phyloP scores from a whole-genome alignment of 352 stramenopile species.

The Pythium aphanidermatum region DNA sequence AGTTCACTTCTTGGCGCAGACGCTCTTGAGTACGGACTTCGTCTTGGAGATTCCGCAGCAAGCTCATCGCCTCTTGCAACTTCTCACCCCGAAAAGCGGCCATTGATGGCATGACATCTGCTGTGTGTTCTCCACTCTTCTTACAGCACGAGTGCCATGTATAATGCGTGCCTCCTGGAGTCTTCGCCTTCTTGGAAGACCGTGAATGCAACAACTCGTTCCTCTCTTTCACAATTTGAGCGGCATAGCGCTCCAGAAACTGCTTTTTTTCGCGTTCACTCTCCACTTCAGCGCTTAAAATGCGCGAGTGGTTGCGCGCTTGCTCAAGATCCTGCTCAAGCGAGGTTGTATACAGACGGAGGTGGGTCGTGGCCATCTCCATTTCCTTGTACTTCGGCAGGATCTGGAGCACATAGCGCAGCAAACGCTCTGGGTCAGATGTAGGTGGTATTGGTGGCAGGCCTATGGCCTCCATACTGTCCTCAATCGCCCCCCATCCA shows the following conservation, averaged over 20 bases:
- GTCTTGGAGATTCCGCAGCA: constrained; percentile 45
- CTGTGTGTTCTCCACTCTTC: constrained; percentile 55
- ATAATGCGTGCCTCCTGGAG: constrained; percentile 27
- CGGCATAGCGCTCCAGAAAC: constrained; percentile 75
- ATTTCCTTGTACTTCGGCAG: constrained; percentile 76
- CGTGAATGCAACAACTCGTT: constrained; percentile 64
- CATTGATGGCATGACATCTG: constrained; percentile 72
- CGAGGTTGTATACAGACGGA: constrained; percentile 60
- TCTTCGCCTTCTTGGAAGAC: constrained; percentile 32
- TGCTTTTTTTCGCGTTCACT: constrained; percentile 69
- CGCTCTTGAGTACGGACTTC: constrained; percentile 60
- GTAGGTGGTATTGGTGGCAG: constrained; percentile 62
- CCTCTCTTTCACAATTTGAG: constrained; percentile 80
- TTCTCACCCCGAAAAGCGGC: constrained; percentile 67
- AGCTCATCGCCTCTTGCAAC: constrained; percentile 45
- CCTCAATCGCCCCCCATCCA: constrained; percentile 56
- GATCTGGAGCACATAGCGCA: constrained; percentile 72
- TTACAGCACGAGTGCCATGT: constrained; percentile 82
- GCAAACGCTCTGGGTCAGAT: constrained; percentile 62
- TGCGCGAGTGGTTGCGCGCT: constrained; percentile 45
- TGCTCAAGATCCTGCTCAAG: constrained; percentile 78
- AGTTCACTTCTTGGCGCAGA: constrained; percentile 53
- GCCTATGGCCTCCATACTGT: constrained; percentile 39
- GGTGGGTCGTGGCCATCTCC: constrained; percentile 74
- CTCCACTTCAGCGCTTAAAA: constrained; percentile 42